A percentile compares a stretch with the other conserved stretches of the same genome.
phyloP scores from a whole-genome alignment of 345 rosid species.

The Sisymbrium altissimum region DNA sequence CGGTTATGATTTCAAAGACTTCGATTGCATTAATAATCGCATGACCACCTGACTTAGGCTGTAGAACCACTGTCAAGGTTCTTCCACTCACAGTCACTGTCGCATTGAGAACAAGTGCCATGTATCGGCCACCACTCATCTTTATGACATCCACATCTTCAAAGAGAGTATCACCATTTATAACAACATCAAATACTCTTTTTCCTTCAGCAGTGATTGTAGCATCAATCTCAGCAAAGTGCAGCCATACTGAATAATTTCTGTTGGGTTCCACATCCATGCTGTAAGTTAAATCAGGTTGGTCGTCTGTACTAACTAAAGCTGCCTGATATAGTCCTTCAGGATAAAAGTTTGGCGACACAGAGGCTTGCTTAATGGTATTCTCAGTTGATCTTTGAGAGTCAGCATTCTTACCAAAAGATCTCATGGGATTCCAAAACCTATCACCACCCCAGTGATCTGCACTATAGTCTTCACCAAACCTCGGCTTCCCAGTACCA shows the following conservation, averaged over 20 bases:
- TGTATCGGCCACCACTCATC: constrained; percentile 58
- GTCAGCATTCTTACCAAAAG: constrained; percentile 65
- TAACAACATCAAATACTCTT: constrained; percentile 78
- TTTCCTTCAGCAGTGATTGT: constrained; percentile 54
- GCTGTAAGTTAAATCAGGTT: constrained; percentile 63
- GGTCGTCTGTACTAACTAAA: constrained; percentile 59
- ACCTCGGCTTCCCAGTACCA: constrained; percentile 65
- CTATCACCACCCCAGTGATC: constrained; percentile 99
- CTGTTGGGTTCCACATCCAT: constrained; percentile 89
- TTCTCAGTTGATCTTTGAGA: constrained; percentile 57
- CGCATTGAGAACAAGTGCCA: constrained; percentile 77
- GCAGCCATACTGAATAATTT: constrained; percentile 91
- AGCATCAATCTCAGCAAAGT: constrained; percentile 91
- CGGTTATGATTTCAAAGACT: constrained; percentile 67
- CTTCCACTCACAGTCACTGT: constrained; percentile 81
- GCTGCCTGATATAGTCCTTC: constrained; percentile 84
- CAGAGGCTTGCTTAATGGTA: constrained; percentile 57
- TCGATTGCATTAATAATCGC: constrained; percentile 88
- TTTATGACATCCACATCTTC: constrained; percentile 59
- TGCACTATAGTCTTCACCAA: constrained; percentile 72
- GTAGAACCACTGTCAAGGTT: constrained; percentile 68
- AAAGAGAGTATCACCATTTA: constrained; percentile 63
- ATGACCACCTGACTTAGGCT: constrained; percentile 56
- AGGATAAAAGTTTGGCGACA: constrained; percentile 83
- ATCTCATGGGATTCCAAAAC: constrained; percentile 64